Percentiles rank a stretch among this genome's conserved stretches.
Conservation (phyloP, 2,329 filamentous ascomycete species). For the Aureobasidium sp. region DNA sequence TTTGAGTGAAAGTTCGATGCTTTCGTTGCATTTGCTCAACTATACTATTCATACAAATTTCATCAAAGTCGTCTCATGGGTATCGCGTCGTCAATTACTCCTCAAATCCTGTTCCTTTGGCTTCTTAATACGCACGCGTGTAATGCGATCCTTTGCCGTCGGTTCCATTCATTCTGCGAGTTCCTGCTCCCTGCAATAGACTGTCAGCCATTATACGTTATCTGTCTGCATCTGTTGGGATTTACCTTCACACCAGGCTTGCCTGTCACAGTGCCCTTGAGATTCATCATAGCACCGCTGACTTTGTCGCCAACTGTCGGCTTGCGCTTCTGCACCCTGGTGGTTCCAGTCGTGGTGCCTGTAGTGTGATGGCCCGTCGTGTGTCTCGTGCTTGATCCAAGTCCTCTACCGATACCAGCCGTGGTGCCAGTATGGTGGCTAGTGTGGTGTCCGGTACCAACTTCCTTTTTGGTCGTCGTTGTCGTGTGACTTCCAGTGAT, state of each 20-base stretch:
- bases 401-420: constrained; percentile 20
- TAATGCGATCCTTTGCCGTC: constrained; percentile 24
- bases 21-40: neutral
- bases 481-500: constrained; percentile 32
- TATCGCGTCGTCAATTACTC: neutral
- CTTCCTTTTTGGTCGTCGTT: constrained; percentile 26
- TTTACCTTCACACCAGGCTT: constrained; percentile 61
- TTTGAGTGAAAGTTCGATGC: constrained; percentile 6
- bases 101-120: neutral
- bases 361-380: constrained; percentile 18
- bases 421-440: constrained; percentile 17
- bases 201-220: constrained; percentile 5
- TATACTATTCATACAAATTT: constrained; percentile 11
- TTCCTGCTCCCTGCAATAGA: constrained; percentile 24
- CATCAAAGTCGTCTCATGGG: constrained; percentile 1
- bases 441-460: constrained; percentile 19
- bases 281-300: constrained; percentile 62
- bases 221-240: neutral
- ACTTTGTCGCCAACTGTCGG: constrained; percentile 67
- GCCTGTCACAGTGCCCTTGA: constrained; percentile 60
- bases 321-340: constrained; percentile 47
- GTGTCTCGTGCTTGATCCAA: constrained; percentile 11
- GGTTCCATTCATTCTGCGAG: constrained; percentile 26
- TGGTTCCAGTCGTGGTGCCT: constrained; percentile 18
- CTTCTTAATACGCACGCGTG: constrained; percentile 7